These are phyloP conservation scores for Pogostemon cablin DNA, from an alignment of 257 asterid genomes.

Conservation along the genomic window DNA sequence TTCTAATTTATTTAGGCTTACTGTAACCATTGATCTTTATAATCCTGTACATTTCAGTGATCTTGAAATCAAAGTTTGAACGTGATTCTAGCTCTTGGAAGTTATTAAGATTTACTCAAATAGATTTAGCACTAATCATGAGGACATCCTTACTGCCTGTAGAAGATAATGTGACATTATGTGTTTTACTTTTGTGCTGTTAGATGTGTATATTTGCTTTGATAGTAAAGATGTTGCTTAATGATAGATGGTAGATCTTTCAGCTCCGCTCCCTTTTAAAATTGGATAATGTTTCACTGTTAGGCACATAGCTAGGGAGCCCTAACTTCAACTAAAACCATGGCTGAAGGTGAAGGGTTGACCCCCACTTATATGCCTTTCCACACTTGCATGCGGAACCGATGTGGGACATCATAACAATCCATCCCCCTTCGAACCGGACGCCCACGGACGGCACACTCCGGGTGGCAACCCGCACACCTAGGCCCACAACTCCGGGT, in stretches of 20 bases:
- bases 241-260: not conserved
- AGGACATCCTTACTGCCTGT: not conserved
- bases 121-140: not conserved
- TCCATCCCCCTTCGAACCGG: no score
- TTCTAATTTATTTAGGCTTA: not conserved
- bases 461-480: no score
- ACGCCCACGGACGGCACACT: no score
- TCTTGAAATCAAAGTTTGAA: not conserved
- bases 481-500: no score
- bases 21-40: not conserved
- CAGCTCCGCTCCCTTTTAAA: conserved; percentile 3
- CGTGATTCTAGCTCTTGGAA: conserved; percentile 10
- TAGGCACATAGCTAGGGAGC: no score
- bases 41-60: not conserved
- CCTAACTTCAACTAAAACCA: no score
- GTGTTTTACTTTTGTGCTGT: no score
- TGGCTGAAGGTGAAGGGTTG: no score
- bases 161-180: not conserved
- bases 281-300: conserved; percentile 10
- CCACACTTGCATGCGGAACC: no score
- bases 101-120: not conserved
- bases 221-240: not conserved
- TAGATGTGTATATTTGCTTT: not conserved
- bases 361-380: no score
- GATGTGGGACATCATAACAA: no score